Evolutionary conservation across 1,139 yeast species (phyloP), one percentile per base, ranked within the genome.

Genomic region (Candida sanyaensis): DNA sequence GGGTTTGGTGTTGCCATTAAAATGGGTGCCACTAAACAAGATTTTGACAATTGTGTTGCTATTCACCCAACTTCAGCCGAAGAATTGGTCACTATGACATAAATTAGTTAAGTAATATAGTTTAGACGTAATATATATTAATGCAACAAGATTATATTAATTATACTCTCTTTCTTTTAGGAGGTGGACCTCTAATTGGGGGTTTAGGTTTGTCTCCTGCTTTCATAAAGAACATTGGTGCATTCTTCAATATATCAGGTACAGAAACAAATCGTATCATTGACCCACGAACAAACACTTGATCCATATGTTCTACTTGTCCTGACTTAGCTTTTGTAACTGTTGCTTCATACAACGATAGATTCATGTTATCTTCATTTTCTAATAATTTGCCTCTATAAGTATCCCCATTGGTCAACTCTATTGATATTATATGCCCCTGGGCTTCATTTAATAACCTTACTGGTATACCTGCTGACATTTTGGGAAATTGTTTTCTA

Each of bases 11-110:
- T 91, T 46, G 99, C 99, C 49, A 75, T 93, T 56, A 91, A 91
- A 73, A 88, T 88, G 96, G 99, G 99, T 36, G 99, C 99, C 41
- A 93, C 99, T 42, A 93, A 93, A 77, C 82, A 82, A 45, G 97
- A 93, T 67, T 92, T 93, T 55, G 99, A 93, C 69, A 85, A 75
- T 65, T 88, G 96, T 72, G 98, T 93, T 33, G 99, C 99, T 42
- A 93, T 93, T 62, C 99, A 93, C 68, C 99, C 99, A 53, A 92
- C 99, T 1, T 84, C 96, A 55, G 99, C 99, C 39, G 99, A 93
- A 73, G 99, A 93, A 71, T 72, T 93, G 50, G 99, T 93, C 39
- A 93, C 99, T 29, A 75, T 93, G 83, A 79, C 75, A 50, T 86
- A 75, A 63, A 46, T 39, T 27, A 27, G 11, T 9, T 9, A 17